Base-by-base conservation (phyloP, 805 yeast species). In the Cyberlindnera euphorbiiphila region DNA sequence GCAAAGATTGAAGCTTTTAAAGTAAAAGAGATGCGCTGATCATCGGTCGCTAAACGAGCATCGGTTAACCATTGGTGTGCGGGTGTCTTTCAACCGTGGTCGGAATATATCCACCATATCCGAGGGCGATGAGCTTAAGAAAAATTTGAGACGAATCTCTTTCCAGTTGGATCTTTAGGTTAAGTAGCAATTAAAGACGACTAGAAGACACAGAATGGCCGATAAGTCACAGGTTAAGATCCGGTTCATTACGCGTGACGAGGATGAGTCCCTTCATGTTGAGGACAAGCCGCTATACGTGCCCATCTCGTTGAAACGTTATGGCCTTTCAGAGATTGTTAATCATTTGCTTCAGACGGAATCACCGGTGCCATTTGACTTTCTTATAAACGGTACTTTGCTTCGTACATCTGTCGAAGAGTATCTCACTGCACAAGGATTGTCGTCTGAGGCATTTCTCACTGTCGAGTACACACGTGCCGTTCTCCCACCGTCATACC, bases 321-420 rank as follows among this genome's bases (percentile, higher is more conserved):
- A 77, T 59, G 98, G 98, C 39, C 72, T 93, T 27, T 86, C 96
- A 5, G 98, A 93, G 63, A 81, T 93, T 58, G 96, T 93, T 16
- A 93, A 93, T 64, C 97, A 93, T 65, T 69, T 93, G 39, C 68
- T 93, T 34, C 50, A 59, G 37, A 63, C 60, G 2, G 81, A 79
- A 13, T 68, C 65, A 31, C 80, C 93, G 1, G 75, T 87, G 37
- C 98, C 98, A 15, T 91, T 93, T 61, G 98, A 93, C 57, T 93
- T 93, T 62, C 68, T 93, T 43, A 77, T 91, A 37, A 87, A 89
- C 54, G 96, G 96, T 12, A 79, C 79, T 16, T 66, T 93, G 39
- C 65, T 93, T 41, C 80, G 93, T 50, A 72, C 83, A 2, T 78
- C 95, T 1, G 66, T 93, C 37, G 82, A 85, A 32, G 91, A 84